These are phyloP conservation scores for Manihot esculenta DNA, from an alignment of 441 rosid genomes.

Conservation along the genomic window DNA sequence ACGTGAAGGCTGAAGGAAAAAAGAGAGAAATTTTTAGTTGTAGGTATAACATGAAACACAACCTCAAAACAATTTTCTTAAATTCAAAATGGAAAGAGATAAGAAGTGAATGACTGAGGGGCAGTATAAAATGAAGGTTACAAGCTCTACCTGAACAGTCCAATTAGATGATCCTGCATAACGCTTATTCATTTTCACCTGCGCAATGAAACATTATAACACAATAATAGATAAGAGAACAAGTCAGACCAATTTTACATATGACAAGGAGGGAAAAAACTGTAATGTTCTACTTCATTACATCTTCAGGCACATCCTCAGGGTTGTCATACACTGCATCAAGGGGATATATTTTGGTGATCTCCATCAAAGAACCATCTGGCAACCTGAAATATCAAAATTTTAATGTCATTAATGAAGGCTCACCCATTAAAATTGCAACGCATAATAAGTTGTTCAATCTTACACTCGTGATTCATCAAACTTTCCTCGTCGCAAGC, in stretches of 20 bases:
- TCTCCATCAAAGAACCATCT: constrained; percentile 90
- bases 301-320: constrained; percentile 94
- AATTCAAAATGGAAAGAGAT: neutral
- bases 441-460: neutral
- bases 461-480: constrained; percentile 34
- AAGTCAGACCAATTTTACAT: neutral
- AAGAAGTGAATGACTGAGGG: neutral
- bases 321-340: constrained; percentile 88
- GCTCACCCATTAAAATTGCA: neutral
- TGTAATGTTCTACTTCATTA: constrained; percentile 30
- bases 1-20: neutral
- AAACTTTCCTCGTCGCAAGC: constrained; percentile 78
- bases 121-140: neutral
- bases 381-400: constrained; percentile 62
- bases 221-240: neutral
- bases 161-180: constrained; percentile 84
- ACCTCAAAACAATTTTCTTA: neutral
- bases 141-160: constrained; percentile 78
- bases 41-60: neutral
- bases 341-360: constrained; percentile 81
- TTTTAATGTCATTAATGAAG: neutral
- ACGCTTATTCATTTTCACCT: constrained; percentile 82
- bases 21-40: neutral
- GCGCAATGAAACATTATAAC: constrained; percentile 28
- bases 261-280: constrained; percentile 10